Evolutionary conservation across 371 early-diverging fungal genomes (phyloP).

Genomic region (Apophysomyces sp.): DNA sequence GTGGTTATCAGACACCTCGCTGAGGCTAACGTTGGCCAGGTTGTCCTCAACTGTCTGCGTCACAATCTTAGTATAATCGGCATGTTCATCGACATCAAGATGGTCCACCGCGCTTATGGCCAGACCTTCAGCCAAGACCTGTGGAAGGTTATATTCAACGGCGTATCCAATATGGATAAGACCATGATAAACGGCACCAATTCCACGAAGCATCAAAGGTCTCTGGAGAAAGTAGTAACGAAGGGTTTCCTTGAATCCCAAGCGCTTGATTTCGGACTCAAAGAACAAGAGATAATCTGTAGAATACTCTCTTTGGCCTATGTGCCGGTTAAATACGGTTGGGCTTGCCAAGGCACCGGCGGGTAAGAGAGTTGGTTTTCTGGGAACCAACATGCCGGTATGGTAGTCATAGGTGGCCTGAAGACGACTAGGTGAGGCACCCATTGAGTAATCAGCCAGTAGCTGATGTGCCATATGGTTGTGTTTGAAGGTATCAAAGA

Average conservation of each 20-base stretch:
- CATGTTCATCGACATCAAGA: background rate
- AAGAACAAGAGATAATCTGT: background rate
- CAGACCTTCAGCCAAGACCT: slow-evolving; percentile 3
- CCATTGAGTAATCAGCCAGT: slow-evolving; percentile 2
- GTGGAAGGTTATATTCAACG: background rate
- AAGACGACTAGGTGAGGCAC: background rate
- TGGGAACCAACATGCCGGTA: background rate
- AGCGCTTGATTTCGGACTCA: background rate
- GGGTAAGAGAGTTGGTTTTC: background rate
- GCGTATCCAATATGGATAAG: slow-evolving; percentile 3
- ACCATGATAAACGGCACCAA: background rate
- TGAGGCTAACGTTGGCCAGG: background rate
- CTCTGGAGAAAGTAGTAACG: background rate
- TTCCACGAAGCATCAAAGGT: background rate
- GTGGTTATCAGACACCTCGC: background rate
- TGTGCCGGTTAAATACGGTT: background rate
- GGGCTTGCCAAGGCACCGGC: background rate
- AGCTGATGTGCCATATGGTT: slow-evolving; percentile 2
- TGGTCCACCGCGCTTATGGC: background rate
- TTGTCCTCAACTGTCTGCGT: background rate
- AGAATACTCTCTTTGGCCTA: background rate
- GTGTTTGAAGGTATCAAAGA: background rate
- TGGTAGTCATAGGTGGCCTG: background rate
- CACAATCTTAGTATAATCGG: background rate
- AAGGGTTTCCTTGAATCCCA: background rate